Evolutionary conservation across 1,284 basidiomycete species (phyloP), one percentile per base, ranked within the genome.

Genomic region (Microbotryum saponariae): DNA sequence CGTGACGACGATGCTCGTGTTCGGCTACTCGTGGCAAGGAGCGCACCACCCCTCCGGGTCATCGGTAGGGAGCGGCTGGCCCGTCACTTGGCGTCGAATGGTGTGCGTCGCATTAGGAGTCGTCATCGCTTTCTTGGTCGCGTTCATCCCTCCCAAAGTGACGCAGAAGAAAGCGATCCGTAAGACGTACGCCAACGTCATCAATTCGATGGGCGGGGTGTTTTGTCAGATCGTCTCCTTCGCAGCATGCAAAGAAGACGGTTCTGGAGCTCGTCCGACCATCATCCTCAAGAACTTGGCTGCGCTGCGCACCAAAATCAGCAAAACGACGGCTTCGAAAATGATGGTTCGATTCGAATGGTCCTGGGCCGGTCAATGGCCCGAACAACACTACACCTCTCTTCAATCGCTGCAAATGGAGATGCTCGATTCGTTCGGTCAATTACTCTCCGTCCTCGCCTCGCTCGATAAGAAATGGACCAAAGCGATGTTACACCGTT

Each of bases 21-120:
- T 69, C 23, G 66, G 68, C 21, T 69, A 67, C 50, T 54, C 53
- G 10, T 59, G 61, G 56, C 74, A 47, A 65, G 73, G 44, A 66
- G 73, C 65, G 60, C 67, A 70, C 33, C 20, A 59, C 7, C 76
- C 65, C 72, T 76, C 65, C 69, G 71, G 25, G 58, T 73, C 63
- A 47, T 75, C 62, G 42, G 72, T 66, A 59, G 75, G 68, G 25
- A 77, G 49, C 69, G 80, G 80, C 0, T 80, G 76, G 74, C 72
- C 73, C 12, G 77, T 79, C 9, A 77, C 76, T 0, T 80, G 79
- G 79, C 67, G 76, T 1, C 73, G 80, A 2, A 54, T 65, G 25
- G 59, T 66, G 4, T 49, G 54, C 21, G 51, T 55, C 20, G 12
- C 50, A n/a, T 42, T 57, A 16, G 58, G 58, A 48, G 45, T 64